phyloP scores from a whole-genome alignment of 176 grass and related monocot genomes.

The Saccharum spontaneum region DNA sequence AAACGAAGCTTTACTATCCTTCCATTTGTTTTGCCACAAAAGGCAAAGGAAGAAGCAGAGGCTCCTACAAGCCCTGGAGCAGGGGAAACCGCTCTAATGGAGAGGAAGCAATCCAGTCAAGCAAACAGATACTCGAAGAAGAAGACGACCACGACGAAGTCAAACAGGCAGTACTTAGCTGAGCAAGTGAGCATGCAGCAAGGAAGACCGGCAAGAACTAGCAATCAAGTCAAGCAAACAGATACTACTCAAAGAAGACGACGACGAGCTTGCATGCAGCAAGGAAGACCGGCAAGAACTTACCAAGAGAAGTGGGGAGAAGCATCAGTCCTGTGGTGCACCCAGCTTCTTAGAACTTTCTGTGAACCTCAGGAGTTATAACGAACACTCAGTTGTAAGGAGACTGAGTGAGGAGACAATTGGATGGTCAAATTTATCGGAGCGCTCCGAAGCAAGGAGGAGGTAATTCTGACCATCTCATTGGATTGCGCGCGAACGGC shows the following conservation, averaged over 20 bases:
- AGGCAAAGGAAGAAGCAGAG: conserved; percentile 5
- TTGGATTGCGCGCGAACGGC: not conserved
- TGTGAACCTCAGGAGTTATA: not conserved
- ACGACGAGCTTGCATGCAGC: no score
- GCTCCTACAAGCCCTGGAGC: not conserved
- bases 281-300: not conserved
- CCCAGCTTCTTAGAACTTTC: conserved; percentile 16
- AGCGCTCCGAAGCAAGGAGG: not conserved
- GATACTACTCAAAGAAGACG: not conserved
- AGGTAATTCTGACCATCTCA: not conserved
- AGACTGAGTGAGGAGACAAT: no score
- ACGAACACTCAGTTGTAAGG: not conserved
- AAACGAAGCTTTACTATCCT: not conserved
- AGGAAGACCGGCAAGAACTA: not conserved
- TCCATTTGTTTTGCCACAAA: not conserved
- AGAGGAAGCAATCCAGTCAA: conserved; percentile 1
- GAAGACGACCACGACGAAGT: not conserved
- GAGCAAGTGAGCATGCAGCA: not conserved
- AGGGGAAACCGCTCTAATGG: not conserved
- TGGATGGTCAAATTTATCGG: conserved; percentile 22
- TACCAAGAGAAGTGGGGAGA: not conserved
- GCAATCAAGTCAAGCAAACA: conserved; percentile 19
- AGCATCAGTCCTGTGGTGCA: not conserved
- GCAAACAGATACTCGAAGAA: not conserved
- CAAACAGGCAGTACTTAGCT: not conserved